phyloP scores from a whole-genome alignment of 1,139 yeast genomes.

The Pichia sp. region DNA sequence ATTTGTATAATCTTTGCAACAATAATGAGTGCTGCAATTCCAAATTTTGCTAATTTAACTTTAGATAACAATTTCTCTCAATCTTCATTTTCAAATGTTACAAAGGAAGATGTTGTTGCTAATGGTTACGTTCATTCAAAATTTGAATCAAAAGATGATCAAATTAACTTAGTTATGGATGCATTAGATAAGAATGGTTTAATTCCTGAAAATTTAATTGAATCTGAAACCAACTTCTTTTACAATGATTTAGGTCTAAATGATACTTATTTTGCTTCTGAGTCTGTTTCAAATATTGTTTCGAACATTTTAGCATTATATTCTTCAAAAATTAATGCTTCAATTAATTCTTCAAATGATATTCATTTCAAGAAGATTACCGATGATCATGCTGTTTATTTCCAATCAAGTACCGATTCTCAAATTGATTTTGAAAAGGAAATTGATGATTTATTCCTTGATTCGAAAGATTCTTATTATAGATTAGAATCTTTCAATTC shows the following conservation, averaged over 20 bases:
- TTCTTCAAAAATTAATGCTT: slow-evolving; percentile 90
- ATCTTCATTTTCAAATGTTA: slow-evolving; percentile 28
- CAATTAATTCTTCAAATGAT: slow-evolving; percentile 46
- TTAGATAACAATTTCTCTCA: slow-evolving; percentile 31
- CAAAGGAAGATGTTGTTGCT: slow-evolving; percentile 24
- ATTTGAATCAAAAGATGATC: slow-evolving; percentile 76
- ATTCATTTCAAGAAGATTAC: slow-evolving; percentile 72
- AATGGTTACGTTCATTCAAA: slow-evolving; percentile 69
- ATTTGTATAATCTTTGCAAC: background rate
- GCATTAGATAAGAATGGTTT: slow-evolving; percentile 77
- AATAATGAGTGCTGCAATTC: slow-evolving; percentile 11
- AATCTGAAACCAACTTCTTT: slow-evolving; percentile 84
- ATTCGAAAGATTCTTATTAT: slow-evolving; percentile 45
- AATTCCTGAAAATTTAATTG: slow-evolving; percentile 82
- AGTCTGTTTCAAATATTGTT: slow-evolving; percentile 72
- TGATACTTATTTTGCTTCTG: slow-evolving; percentile 86
- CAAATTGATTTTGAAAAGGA: slow-evolving; percentile 45
- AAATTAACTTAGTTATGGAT: slow-evolving; percentile 77
- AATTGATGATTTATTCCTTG: slow-evolving; percentile 77
- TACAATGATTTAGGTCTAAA: slow-evolving; percentile 85
- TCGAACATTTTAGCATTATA: slow-evolving; percentile 81
- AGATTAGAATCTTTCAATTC: slow-evolving; percentile 85
- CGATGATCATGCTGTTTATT: slow-evolving; percentile 86
- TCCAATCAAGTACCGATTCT: slow-evolving; percentile 44
- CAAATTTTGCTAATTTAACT: slow-evolving; percentile 20